phyloP scores from a whole-genome alignment of 2,329 filamentous ascomycete genomes.

The Penicillium thymicola region DNA sequence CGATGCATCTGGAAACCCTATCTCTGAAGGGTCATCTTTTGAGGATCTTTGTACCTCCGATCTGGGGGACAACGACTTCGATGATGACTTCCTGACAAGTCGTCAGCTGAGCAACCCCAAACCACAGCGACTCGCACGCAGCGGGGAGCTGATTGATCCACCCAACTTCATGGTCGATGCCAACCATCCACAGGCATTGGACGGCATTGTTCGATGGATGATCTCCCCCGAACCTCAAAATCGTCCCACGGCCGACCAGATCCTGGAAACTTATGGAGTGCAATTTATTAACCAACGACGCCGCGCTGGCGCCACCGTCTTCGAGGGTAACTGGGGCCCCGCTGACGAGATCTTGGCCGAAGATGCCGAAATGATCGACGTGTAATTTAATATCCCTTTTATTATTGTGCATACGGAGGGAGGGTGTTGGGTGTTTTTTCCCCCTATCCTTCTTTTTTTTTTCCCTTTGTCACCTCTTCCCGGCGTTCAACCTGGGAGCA shows the following conservation, averaged over 20 bases:
- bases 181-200: slow-evolving; percentile 69
- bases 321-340: slow-evolving; percentile 93
- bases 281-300: slow-evolving; percentile 75
- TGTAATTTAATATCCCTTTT: slow-evolving; percentile 36
- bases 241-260: slow-evolving; percentile 70
- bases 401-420: slow-evolving; percentile 34
- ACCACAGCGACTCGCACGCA: slow-evolving; percentile 36
- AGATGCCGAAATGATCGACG: slow-evolving; percentile 63
- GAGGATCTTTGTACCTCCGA: slow-evolving; percentile 45
- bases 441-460: slow-evolving; percentile 14
- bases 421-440: slow-evolving; percentile 24
- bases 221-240: slow-evolving; percentile 69
- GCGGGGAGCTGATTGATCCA: slow-evolving; percentile 63
- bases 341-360: slow-evolving; percentile 59
- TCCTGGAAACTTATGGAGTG: slow-evolving; percentile 71
- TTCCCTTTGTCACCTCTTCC: slow-evolving; percentile 23
- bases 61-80: slow-evolving; percentile 45
- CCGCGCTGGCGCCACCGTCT: slow-evolving; percentile 86
- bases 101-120: slow-evolving; percentile 25
- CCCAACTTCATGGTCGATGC: slow-evolving; percentile 87
- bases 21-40: slow-evolving; percentile 47
- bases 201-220: slow-evolving; percentile 84
- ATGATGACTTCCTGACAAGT: slow-evolving; percentile 35
- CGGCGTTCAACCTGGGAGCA: slow-evolving; percentile 20
- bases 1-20: slow-evolving; percentile 69